Evolutionary conservation across 768 basidiomycete genomes (phyloP).

Genomic region (Mycena kentingensis): DNA sequence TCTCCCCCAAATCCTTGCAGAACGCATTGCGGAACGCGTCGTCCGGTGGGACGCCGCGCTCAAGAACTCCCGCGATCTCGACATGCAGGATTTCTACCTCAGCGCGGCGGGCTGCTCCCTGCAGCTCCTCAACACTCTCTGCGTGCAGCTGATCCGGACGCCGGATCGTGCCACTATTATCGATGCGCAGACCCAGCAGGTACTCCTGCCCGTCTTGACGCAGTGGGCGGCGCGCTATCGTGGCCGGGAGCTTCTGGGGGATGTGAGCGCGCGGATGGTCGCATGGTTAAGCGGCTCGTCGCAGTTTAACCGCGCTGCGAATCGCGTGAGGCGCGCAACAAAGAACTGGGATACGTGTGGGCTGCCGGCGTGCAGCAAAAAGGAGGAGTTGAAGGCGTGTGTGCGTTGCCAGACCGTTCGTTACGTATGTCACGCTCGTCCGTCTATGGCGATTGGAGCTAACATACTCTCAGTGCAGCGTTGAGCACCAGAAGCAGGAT

Average conservation of each 20-base stretch:
- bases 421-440: conserved; percentile 7
- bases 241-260: conserved; percentile 10
- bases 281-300: background rate
- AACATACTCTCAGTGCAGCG: conserved; percentile 6
- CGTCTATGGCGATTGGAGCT: background rate
- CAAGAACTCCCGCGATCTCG: background rate
- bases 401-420: conserved; percentile 17
- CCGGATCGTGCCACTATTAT: conserved; percentile 5
- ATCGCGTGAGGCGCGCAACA: conserved; percentile 1
- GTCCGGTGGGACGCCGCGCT: conserved; percentile 19
- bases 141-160: conserved; percentile 11
- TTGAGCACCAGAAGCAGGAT: conserved; percentile 8
- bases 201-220: conserved; percentile 1
- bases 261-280: conserved; percentile 12
- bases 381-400: conserved; percentile 12
- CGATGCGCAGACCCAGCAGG: conserved; percentile 3
- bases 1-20: conserved; percentile 19
- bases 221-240: conserved; percentile 12
- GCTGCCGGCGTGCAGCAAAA: conserved; percentile 4
- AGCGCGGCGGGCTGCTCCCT: conserved; percentile 4
- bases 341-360: conserved; percentile 22
- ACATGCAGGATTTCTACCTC: conserved; percentile 5
- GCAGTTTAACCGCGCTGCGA: background rate
- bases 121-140: conserved; percentile 18
- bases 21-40: conserved; percentile 11